A percentile compares a stretch with the other conserved stretches of the same genome.
phyloP scores from a whole-genome alignment of 352 stramenopile genomes.

The Pythium apleroticum region DNA sequence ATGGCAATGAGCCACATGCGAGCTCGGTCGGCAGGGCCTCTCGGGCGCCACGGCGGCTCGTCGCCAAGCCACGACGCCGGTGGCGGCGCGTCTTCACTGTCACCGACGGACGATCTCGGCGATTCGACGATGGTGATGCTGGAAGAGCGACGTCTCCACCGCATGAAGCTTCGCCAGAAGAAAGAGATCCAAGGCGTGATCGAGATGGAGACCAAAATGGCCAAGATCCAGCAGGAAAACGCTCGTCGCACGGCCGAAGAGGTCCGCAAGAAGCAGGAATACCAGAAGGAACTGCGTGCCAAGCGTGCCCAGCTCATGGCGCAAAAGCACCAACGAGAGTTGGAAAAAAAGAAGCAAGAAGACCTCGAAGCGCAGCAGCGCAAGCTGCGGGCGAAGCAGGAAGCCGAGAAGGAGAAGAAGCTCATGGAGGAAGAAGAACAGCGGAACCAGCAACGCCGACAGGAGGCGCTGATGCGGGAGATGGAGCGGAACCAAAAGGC shows the following conservation, averaged over 20 bases:
- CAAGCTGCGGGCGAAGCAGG: constrained; percentile 41
- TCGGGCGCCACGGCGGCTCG: background rate
- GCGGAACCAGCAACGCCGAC: constrained; percentile 34
- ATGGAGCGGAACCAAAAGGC: constrained; percentile 59
- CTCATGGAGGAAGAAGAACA: constrained; percentile 44
- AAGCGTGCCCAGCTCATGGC: constrained; percentile 49
- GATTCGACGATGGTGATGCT: constrained; percentile 63
- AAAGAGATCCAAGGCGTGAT: constrained; percentile 75
- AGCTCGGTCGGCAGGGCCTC: constrained; percentile 19
- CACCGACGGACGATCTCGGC: constrained; percentile 18
- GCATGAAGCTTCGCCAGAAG: constrained; percentile 72
- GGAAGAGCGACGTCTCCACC: constrained; percentile 57
- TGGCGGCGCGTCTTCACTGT: constrained; percentile 25
- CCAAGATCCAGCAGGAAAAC: constrained; percentile 65
- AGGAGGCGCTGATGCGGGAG: constrained; percentile 51
- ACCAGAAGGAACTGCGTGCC: constrained; percentile 47
- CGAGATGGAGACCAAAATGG: constrained; percentile 75
- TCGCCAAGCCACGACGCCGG: background rate
- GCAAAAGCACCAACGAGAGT: constrained; percentile 59
- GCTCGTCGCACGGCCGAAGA: constrained; percentile 52
- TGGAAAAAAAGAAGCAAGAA: constrained; percentile 62
- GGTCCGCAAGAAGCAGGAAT: constrained; percentile 53
- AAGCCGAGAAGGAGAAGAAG: constrained; percentile 52
- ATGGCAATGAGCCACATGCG: constrained; percentile 10
- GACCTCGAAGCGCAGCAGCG: constrained; percentile 52